phyloP scores from a whole-genome alignment of 331 rosid species.

The Pyracantha coccinea region DNA sequence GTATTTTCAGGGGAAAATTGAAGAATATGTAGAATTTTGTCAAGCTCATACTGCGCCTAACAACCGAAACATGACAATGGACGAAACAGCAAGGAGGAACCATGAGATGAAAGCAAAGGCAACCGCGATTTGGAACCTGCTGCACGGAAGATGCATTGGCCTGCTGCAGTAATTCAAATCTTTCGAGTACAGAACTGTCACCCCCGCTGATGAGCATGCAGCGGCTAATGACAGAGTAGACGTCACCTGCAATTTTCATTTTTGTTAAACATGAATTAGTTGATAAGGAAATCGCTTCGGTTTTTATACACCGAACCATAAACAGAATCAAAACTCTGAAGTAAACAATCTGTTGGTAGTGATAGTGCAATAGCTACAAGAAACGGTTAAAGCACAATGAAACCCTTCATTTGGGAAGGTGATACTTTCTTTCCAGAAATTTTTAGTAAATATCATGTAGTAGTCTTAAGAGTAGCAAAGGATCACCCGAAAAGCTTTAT shows the following conservation, averaged over 20 bases:
- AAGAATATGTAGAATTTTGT: background rate
- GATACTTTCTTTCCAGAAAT: background rate
- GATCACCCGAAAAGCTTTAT: background rate
- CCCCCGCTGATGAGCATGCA: slow-evolving; percentile 41
- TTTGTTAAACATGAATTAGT: background rate
- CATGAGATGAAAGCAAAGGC: slow-evolving; percentile 43
- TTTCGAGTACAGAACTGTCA: slow-evolving; percentile 25
- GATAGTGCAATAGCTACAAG: background rate
- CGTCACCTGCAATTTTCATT: slow-evolving; percentile 28
- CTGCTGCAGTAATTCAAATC: slow-evolving; percentile 29
- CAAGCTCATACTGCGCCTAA: slow-evolving; percentile 25
- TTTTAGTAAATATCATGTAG: background rate
- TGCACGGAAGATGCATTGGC: slow-evolving; percentile 15
- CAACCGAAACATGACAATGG: slow-evolving; percentile 39
- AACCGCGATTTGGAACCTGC: slow-evolving; percentile 27
- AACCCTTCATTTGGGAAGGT: background rate
- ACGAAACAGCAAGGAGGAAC: slow-evolving; percentile 38
- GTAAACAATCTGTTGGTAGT: background rate
- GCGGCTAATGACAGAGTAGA: slow-evolving; percentile 35
- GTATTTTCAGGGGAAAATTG: background rate
- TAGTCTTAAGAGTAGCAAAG: background rate
- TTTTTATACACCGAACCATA: no score
- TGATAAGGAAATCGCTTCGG: background rate
- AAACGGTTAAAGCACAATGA: background rate
- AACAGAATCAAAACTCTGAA: background rate